Percentiles rank a stretch among this genome's conserved stretches.
Evolutionary conservation across 1,284 basidiomycete species (phyloP).

Genomic region (Ceratobasidium sp.): DNA sequence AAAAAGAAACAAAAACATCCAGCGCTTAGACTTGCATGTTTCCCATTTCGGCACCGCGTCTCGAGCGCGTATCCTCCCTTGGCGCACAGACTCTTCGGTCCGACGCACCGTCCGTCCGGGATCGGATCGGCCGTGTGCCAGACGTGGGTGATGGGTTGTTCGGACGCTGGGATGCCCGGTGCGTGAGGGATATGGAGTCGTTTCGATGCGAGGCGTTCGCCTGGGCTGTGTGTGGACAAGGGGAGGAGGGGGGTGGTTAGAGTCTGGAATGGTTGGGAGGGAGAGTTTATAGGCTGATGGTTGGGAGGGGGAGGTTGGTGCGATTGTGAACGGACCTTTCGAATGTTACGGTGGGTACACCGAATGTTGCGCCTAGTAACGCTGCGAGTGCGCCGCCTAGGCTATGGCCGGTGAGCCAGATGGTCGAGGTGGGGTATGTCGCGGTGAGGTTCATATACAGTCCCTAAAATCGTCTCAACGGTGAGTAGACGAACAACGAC

Average conservation of each 20-base stretch:
- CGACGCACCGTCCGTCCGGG: constrained; percentile 82
- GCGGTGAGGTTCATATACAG: constrained; percentile 85
- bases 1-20: neutral
- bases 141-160: constrained; percentile 79
- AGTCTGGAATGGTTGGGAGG: neutral
- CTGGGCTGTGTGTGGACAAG: constrained; percentile 73
- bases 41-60: constrained; percentile 85
- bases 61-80: constrained; percentile 85
- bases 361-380: constrained; percentile 92
- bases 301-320: too few species aligned
- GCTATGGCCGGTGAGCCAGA: constrained; percentile 94
- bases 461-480: constrained; percentile 61
- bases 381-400: constrained; percentile 92
- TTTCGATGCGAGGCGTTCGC: constrained; percentile 87
- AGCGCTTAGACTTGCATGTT: constrained; percentile 60
- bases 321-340: constrained; percentile 62
- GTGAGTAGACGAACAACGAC: neutral
- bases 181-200: constrained; percentile 73
- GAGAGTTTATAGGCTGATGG: neutral
- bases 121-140: constrained; percentile 92
- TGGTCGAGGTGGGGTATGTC: constrained; percentile 86
- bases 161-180: constrained; percentile 46
- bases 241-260: too few species aligned
- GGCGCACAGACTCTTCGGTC: constrained; percentile 78
- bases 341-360: constrained; percentile 93